Percentiles rank a stretch among this genome's conserved stretches.
Conservation (phyloP, 306 rosid species). For the Comarum palustre region DNA sequence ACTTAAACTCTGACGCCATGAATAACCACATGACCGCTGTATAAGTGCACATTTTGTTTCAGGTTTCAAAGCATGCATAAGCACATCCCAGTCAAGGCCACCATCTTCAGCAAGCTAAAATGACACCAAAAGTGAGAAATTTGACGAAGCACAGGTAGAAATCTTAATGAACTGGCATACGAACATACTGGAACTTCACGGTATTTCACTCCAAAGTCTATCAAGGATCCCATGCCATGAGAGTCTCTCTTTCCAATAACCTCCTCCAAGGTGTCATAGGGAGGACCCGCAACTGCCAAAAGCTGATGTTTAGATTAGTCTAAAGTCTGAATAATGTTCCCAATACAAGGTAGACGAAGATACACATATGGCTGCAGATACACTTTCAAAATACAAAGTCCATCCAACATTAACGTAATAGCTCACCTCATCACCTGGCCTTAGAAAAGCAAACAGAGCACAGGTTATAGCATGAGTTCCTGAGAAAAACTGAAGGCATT, state of each 20-base stretch:
- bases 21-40: slow-evolving; percentile 93
- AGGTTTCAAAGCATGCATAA: slow-evolving; percentile 62
- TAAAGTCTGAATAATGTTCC: slow-evolving; percentile 41
- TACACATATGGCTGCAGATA: slow-evolving; percentile 6
- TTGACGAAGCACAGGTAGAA: slow-evolving; percentile 22
- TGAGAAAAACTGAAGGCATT: slow-evolving; percentile 76
- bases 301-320: slow-evolving; percentile 67
- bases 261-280: slow-evolving; percentile 91
- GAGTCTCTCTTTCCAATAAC: slow-evolving; percentile 91
- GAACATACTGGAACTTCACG: slow-evolving; percentile 83
- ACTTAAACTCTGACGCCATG: slow-evolving; percentile 91
- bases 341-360: slow-evolving; percentile 16
- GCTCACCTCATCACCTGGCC: slow-evolving; percentile 95
- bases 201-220: slow-evolving; percentile 81
- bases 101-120: slow-evolving; percentile 78
- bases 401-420: slow-evolving; percentile 18
- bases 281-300: slow-evolving; percentile 98
- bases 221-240: slow-evolving; percentile 77
- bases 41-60: slow-evolving; percentile 81
- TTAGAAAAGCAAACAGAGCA: slow-evolving; percentile 73
- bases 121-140: slow-evolving; percentile 8
- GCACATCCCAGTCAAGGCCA: slow-evolving; percentile 75
- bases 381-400: slow-evolving; percentile 20
- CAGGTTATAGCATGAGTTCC: slow-evolving; percentile 96
- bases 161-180: neutral